Base-by-base conservation (phyloP, 1,284 basidiomycete species). In the Trichosporon faecale region DNA sequence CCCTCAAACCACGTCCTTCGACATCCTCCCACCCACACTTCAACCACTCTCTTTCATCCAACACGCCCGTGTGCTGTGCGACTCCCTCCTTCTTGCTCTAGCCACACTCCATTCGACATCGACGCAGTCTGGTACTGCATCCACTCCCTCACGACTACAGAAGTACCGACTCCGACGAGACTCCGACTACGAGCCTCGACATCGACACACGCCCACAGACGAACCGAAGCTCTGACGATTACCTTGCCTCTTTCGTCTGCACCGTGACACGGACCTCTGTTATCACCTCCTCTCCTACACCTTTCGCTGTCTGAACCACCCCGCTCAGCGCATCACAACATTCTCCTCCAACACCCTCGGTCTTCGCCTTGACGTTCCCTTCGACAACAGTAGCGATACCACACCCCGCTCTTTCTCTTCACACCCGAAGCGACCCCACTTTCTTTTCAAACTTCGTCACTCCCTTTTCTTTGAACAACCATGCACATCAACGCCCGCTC, bases 121-220 rank as follows among this genome's bases (percentile, higher is more conserved):
- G 18, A 61, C 57, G 57, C 57, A 29, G 57, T 61, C 57, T 61
- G 57, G 57, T 61, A 61, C 57, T 61, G 57, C 57, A n/a, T 31
- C 57, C 16, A 61, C 29, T 3, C 57, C 27, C 16, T 37, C 35
- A 31, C 57, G 57, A 52, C 49, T 23, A 52, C 57, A 18, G 27
- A 29, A 61, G 57, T 33, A 29, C 27, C 52, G 40, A 44, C 40
- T 7, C 21, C 49, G 49, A 52, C 49, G 11, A n/a, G 37, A 11
- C 46, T 5, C 21, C 46, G 21, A 49, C 46, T 16, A 21, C 18
- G 18, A 4, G 46, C 49, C n/a, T 52, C 49, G 49, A 21, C 49
- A 23, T 52, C 49, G 44, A 46, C 44, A 46, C 49, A 12, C 44
- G 25, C 40, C 40, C 49, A 52, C 49, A 52, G 49, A 52, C 49